phyloP scores from a whole-genome alignment of 2,329 filamentous ascomycete species.

The Alternaria conjuncta region DNA sequence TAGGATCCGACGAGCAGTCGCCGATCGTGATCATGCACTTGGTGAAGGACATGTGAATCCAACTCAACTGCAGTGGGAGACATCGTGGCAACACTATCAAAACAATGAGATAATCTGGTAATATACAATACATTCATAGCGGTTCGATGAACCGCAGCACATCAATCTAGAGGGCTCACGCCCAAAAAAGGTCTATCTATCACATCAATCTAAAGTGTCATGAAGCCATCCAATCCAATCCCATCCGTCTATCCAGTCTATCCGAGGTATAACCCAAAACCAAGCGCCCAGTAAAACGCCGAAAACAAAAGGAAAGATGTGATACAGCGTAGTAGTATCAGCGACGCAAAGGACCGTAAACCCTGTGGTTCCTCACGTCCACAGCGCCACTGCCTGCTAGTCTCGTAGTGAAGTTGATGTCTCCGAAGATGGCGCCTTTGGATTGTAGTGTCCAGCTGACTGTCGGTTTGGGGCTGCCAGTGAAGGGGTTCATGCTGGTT shows the following conservation, averaged over 20 bases:
- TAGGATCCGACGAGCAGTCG: too few relatives aligned
- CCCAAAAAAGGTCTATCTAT: neutral
- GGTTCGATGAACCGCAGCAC: neutral
- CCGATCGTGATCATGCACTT: too few relatives aligned
- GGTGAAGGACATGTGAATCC: neutral
- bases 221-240: neutral
- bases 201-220: neutral
- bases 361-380: constrained; percentile 28
- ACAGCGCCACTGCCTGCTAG: constrained; percentile 16
- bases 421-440: constrained; percentile 51
- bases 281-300: neutral
- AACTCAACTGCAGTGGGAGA: neutral
- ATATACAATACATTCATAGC: neutral
- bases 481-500: constrained; percentile 39
- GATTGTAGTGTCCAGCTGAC: constrained; percentile 50
- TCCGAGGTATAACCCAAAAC: neutral
- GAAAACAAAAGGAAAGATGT: neutral
- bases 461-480: constrained; percentile 23
- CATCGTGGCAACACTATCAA: too few relatives aligned
- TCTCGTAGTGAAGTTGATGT: constrained; percentile 27
- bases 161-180: neutral
- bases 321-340: neutral
- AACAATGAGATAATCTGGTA: neutral
- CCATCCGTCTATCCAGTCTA: neutral
- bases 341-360: constrained; percentile 27